Evolutionary conservation across 345 rosid species (phyloP), one percentile per base, ranked within the genome.

Genomic region (Pistacia vera): DNA sequence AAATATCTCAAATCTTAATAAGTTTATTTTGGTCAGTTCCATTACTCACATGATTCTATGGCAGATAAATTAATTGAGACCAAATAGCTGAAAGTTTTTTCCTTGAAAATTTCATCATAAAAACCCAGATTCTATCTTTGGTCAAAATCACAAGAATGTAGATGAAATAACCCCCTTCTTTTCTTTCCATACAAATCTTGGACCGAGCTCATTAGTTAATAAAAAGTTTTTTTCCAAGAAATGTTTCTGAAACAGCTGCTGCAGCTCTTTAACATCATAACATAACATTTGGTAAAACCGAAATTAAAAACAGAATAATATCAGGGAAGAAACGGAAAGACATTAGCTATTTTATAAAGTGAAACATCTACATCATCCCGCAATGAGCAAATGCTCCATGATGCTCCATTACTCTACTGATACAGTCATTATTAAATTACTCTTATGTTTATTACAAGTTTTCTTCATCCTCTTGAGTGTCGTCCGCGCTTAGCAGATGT

Each of bases 401-500:
- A 66, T 66, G 55, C 35, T 10, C 25, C 55, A 6, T 41, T 6
- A 41, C 11, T n/a, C 55, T 46, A 22, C 8, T 38, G 33, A 22
- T 1, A 66, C 28, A 8, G 70, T 46, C 46, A 54, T 49, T 54
- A 11, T 10, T 49, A 20, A n/a, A 22, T 14, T n/a, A n/a, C 46
- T 41, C 46, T 4, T 18, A 1, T 2, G 38, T 18, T 4, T 67
- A 67, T 73, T 38, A 69, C 7, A 12, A 73, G 55, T 30, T 49
- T 70, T 72, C 73, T 58, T 81, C 91, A 49, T 78, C 88, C 59
- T 86, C 88, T 78, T 67, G 78, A 0, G 85, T 81, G 71, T 96
- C 97, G 78, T 93, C 98, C 73, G 61, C 79, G 46, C 80, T 85
- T 17, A 83, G 62, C 62, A 95, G 97, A 85, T 93, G 98, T 70